Base-by-base conservation (phyloP, 768 basidiomycete species). In the Tylopilus cervinicoccineus region DNA sequence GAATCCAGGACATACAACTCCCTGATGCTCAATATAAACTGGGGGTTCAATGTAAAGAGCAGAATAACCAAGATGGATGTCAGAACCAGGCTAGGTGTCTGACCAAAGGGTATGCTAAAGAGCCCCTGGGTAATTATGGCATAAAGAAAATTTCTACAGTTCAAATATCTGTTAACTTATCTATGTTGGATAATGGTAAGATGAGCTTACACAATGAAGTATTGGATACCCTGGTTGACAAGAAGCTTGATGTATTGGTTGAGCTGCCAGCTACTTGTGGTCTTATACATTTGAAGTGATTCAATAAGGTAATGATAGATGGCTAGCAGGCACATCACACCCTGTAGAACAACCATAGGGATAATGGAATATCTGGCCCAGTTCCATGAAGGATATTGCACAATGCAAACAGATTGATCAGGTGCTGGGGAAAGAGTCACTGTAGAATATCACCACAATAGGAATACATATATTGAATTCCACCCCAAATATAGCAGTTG, bases 241-340 rank as follows among this genome's bases (percentile, higher is more conserved):
- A 56, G 31, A 2, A 56, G 48, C 6, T 28, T 20, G 16, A 56
- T 10, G 31, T 50, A 55, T 13, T 20, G 23, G 19, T 56, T 55
- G 17, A 41, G 26, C 7, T 47, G 41, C 55, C 52, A 56, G 29
- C 5, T 33, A 16, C 9, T 28, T 8, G 39, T 46, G 4, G 4
- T 14, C 6, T 16, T 39, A 12, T 46, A 43, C 5, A 43, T 17
- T 6, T 55, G 43, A 19, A 31, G 6, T 22, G 40, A 43, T 6
- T 55, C 40, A 2, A 9, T 13, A 11, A 39, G 0, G 12, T n/a
- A 36, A 26, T 40, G 40, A 14, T 31, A 24, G 22, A 46, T 31
- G 19, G 17, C 40, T 0, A 54, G 27, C 4, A 55, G 17, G 37
- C 47, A 55, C 52, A 55, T 49, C 6, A 46, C 2, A n/a, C 27